Evolutionary conservation across 2,329 filamentous ascomycete species (phyloP), one percentile per base, ranked within the genome.

Genomic region (Claviceps lovelessii): DNA sequence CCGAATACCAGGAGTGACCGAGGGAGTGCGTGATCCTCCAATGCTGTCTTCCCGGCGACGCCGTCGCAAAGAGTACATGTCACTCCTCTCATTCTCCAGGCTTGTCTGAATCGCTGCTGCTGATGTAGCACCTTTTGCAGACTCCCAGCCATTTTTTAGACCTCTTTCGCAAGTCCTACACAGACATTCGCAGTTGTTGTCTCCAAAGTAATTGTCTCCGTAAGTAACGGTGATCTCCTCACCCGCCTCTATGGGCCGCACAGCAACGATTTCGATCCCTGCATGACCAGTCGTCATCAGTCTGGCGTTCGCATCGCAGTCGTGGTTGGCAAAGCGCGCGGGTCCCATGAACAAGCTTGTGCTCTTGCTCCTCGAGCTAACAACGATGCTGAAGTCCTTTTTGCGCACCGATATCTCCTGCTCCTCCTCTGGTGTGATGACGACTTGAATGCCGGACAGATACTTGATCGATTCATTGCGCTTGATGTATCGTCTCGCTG

Each of bases 211-310:
- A 65, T 88, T 90, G 19, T 95, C 90, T 29, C 91, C 90, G 64
- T 98, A 98, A 0, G 86, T 91, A 0, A 98, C 93, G 0, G 93
- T 98, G 57, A 98, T 95, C 68, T 98, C 93, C 57, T 98, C 90
- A 4, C 90, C 93, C 1, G 86, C 75, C 11, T 85, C 80, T 58
- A 98, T 97, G 56, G 90, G 79, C 60, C 84, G 82, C 39, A 83
- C 81, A 3, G 93, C 89, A 51, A 95, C 81, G 55, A 98, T 90
- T 64, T 94, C 87, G 73, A 98, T 96, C 41, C 89, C 89, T 56
- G 90, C 84, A 55, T 85, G 81, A 49, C 90, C 88, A 41, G 83
- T 86, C 41, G 89, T 96, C 61, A 88, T 85, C 48, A 98, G 78
- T 64, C 84, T 81, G 9, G 90, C 90, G 72, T 97, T 98, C 37